Percentiles rank a stretch among this genome's conserved stretches.
Evolutionary conservation across 768 basidiomycete genomes (phyloP).

Genomic region (Hygrocybe coccinea): DNA sequence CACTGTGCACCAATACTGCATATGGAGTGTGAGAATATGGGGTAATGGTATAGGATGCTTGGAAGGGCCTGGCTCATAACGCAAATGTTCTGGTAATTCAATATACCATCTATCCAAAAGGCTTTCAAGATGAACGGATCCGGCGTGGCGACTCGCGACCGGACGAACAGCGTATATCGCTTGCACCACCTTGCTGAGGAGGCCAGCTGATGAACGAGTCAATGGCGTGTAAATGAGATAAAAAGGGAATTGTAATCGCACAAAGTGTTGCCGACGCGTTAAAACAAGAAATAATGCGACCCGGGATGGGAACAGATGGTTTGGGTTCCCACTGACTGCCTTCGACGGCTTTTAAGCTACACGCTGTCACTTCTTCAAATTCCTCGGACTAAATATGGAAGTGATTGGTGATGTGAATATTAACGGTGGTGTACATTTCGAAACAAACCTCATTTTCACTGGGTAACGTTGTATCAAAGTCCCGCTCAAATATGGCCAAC

Average conservation of each 20-base stretch:
- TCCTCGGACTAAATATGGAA: conserved; percentile 52
- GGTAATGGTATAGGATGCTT: conserved; percentile 48
- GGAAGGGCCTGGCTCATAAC: conserved; percentile 50
- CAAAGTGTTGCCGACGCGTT: conserved; percentile 69
- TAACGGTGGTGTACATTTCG: not conserved
- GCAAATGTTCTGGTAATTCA: conserved; percentile 62
- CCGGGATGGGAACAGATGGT: conserved; percentile 32
- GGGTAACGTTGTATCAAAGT: conserved; percentile 71
- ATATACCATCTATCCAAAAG: conserved; percentile 71
- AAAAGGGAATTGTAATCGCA: conserved; percentile 24
- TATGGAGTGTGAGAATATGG: conserved; percentile 68
- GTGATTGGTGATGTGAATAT: conserved; percentile 4
- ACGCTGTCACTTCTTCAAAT: conserved; percentile 46
- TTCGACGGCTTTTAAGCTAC: conserved; percentile 23
- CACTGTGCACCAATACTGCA: conserved; percentile 83
- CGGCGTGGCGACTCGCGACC: conserved; percentile 50
- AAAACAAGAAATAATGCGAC: conserved; percentile 67
- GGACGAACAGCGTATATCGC: conserved; percentile 65
- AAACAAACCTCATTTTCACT: conserved; percentile 49
- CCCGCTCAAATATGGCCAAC: conserved; percentile 65
- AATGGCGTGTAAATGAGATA: not conserved
- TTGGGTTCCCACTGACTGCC: not conserved
- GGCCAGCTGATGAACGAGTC: conserved; percentile 45
- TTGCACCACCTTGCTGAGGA: conserved; percentile 65
- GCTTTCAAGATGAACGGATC: conserved; percentile 54